Percentiles rank a stretch among this genome's conserved stretches.
phyloP scores from a whole-genome alignment of 306 rosid species.

The Senna tora region DNA sequence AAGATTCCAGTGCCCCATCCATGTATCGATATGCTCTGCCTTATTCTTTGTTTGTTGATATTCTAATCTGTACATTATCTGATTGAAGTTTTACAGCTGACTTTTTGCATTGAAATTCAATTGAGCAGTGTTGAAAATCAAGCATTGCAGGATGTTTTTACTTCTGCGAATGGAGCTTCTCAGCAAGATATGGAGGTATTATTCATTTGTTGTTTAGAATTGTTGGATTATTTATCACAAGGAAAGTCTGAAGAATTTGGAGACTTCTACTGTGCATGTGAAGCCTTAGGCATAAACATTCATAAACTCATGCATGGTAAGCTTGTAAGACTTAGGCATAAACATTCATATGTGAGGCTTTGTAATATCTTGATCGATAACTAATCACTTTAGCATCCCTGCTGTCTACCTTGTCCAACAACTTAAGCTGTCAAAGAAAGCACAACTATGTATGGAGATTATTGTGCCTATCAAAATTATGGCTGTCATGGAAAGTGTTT shows the following conservation, averaged over 20 bases:
- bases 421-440: not conserved
- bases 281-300: constrained; percentile 1
- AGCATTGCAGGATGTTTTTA: constrained; percentile 62
- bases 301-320: not conserved
- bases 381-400: constrained; percentile 15
- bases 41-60: constrained; percentile 19
- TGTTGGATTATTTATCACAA: constrained; percentile 10
- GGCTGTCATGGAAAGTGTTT: not conserved
- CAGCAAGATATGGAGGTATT: constrained; percentile 79
- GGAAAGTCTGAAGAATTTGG: constrained; percentile 23
- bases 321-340: constrained; percentile 4
- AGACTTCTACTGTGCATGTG: not conserved
- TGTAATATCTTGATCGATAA: constrained; percentile 2
- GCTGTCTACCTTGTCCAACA: not conserved
- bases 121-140: constrained; percentile 56
- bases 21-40: constrained; percentile 52
- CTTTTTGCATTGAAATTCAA: constrained; percentile 38
- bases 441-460: constrained; percentile 1
- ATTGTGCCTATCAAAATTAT: not conserved
- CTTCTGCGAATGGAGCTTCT: constrained; percentile 58
- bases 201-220: constrained; percentile 17
- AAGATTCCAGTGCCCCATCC: constrained; percentile 52
- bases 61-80: constrained; percentile 20
- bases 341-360: constrained; percentile 4
- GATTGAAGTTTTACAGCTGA: constrained; percentile 36